Evolutionary conservation across 805 yeast species (phyloP), one percentile per base, ranked within the genome.

Genomic region (Vanderwaltozyma verrucispora): DNA sequence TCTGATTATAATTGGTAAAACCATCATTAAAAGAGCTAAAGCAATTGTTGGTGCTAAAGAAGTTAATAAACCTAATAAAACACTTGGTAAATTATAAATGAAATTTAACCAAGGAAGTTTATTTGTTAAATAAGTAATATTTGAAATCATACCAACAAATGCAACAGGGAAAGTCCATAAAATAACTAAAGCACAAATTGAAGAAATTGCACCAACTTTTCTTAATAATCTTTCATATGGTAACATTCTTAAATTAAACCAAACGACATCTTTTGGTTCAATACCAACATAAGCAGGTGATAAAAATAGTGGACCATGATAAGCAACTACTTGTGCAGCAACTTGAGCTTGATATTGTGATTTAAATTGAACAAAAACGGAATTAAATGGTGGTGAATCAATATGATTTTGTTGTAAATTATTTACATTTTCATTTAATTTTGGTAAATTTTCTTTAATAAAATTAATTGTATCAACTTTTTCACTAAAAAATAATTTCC

Each of bases 111-210:
- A 73, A 18, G 57, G 72, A 25, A 77, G 48, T 44, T 72, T 72
- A 40, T 75, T 65, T 6, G 78, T 78, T 50, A 81, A 64, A 48
- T 71, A 71, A 15, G 79, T 73, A 44, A 81, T 61, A 51, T 80
- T 80, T 3, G 88, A 80, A 40, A 81, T 66, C 51, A 77, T 53
- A 70, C 88, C 88, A 33, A 81, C 86, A 55, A 81, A 76, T 3
- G 88, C 80, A 29, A 80, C 86, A 12, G 89, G 89, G 45, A 80
- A 60, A 39, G 88, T 71, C 94, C 94, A 82, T 47, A 77, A 63
- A 23, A 76, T 52, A 36, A 80, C 66, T 31, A 79, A 49, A 1
- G 77, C 82, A 17, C 62, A 49, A 38, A 80, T 71, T 2, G 74
- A 75, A 13, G 73, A 65, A 26, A 62, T 39, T 0, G 88, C 75